Conservation (phyloP, 1,139 yeast genomes). For the Kodamaea derodonti region DNA sequence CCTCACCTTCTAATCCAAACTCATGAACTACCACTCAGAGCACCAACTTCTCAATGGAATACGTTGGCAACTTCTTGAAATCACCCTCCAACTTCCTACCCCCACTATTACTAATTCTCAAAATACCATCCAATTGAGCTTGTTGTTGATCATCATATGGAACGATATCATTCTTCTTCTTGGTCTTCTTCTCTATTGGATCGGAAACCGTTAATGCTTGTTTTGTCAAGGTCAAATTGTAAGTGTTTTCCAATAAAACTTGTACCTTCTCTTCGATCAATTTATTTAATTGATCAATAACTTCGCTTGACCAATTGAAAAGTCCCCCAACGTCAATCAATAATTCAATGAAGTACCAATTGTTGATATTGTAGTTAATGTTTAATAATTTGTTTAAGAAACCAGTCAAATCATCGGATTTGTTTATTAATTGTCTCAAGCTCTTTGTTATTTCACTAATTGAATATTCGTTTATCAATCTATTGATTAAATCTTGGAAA, state of each 20-base stretch:
- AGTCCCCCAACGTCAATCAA: conserved; percentile 73
- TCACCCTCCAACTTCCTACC: conserved; percentile 26
- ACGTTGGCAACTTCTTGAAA: conserved; percentile 43
- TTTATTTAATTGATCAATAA: conserved; percentile 41
- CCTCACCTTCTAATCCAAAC: too few relatives aligned
- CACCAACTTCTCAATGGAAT: conserved; percentile 49
- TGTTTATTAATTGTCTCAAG: conserved; percentile 20
- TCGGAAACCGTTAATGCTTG: conserved; percentile 38
- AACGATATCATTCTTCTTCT: conserved; percentile 20
- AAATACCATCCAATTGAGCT: conserved; percentile 35
- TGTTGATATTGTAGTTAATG: conserved; percentile 31
- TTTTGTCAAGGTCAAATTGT: conserved; percentile 53
- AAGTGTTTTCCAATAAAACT: conserved; percentile 47
- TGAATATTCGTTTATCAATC: conserved; percentile 61
- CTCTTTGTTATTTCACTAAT: conserved; percentile 41
- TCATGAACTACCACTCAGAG: too few relatives aligned
- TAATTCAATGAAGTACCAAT: conserved; percentile 59
- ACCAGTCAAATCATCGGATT: conserved; percentile 35
- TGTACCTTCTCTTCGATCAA: conserved; percentile 48
- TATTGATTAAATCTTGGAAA: conserved; percentile 62
- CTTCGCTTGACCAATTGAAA: conserved; percentile 54
- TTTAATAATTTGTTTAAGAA: conserved; percentile 32
- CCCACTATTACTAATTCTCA: conserved; percentile 31
- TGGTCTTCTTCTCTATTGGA: conserved; percentile 18
- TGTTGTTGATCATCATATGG: conserved; percentile 20